phyloP scores from a whole-genome alignment of 805 yeast species.

The Brettanomyces custersianus region DNA sequence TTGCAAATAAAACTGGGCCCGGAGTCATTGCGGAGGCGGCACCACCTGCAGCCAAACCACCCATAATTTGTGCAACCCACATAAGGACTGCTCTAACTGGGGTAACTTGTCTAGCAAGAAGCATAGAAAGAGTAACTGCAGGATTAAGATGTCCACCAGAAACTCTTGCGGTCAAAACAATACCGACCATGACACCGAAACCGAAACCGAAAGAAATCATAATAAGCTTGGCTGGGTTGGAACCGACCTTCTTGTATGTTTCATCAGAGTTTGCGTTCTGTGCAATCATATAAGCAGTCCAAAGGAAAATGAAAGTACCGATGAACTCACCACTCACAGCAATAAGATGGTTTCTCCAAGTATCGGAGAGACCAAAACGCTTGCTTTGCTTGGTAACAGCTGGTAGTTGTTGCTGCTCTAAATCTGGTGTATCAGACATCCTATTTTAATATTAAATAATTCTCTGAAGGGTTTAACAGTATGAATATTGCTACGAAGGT shows the following conservation, averaged over 20 bases:
- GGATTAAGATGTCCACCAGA: conserved; percentile 91
- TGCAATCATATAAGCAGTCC: conserved; percentile 77
- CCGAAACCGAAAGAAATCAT: conserved; percentile 87
- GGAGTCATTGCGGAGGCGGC: conserved; percentile 83
- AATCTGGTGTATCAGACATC: too few species aligned
- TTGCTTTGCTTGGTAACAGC: conserved; percentile 28
- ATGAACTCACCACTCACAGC: conserved; percentile 75
- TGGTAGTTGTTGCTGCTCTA: conserved; percentile 33
- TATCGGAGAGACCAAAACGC: conserved; percentile 33
- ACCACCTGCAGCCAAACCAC: conserved; percentile 90
- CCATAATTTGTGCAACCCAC: conserved; percentile 63
- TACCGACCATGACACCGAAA: conserved; percentile 70
- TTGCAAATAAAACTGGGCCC: conserved; percentile 63
- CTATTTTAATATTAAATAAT: too few species aligned
- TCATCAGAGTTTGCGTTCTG: conserved; percentile 57
- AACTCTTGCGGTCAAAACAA: conserved; percentile 59
- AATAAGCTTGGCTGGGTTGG: conserved; percentile 53
- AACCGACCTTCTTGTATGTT: conserved; percentile 21
- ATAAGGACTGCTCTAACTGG: conserved; percentile 62
- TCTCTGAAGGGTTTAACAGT: too few species aligned
- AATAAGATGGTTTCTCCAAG: conserved; percentile 49
- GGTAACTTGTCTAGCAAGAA: conserved; percentile 64
- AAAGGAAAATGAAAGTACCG: conserved; percentile 79
- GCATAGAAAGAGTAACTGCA: conserved; percentile 69
- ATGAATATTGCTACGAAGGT: too few species aligned